Conservation (phyloP, 1,139 yeast species). For the Nakaseomyces nivariensis region DNA sequence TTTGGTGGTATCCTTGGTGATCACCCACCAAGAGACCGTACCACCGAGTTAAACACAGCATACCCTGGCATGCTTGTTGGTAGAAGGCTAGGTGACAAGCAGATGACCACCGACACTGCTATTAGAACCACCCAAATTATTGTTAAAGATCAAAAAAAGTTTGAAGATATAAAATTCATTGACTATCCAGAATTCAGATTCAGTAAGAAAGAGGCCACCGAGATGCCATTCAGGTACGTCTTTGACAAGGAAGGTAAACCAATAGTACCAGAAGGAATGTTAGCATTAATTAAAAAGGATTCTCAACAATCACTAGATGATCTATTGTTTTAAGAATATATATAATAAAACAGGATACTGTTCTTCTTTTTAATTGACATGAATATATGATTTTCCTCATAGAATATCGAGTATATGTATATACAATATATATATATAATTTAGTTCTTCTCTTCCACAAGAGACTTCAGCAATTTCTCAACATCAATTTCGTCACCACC, state of each 20-base stretch:
- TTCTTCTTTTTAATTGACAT: not conserved
- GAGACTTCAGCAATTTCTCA: constrained; percentile 43
- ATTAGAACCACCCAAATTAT: constrained; percentile 81
- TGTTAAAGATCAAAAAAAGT: constrained; percentile 42
- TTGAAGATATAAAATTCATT: constrained; percentile 69
- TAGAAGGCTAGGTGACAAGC: constrained; percentile 74
- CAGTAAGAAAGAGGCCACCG: constrained; percentile 82
- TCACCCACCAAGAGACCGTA: constrained; percentile 93
- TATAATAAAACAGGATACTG: no score
- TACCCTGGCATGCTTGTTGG: constrained; percentile 63
- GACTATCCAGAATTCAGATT: constrained; percentile 92
- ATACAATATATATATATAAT: not conserved
- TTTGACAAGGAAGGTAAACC: constrained; percentile 49
- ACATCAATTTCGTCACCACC: constrained; percentile 47
- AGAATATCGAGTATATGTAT: not conserved
- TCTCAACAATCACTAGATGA: constrained; percentile 66
- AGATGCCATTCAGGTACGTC: constrained; percentile 94
- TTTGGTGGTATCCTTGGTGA: constrained; percentile 96
- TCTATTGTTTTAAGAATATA: constrained; percentile 16
- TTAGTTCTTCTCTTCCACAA: constrained; percentile 9
- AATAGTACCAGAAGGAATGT: constrained; percentile 86
- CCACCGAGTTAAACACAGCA: constrained; percentile 71
- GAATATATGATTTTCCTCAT: not conserved
- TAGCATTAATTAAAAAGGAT: constrained; percentile 73
- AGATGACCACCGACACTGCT: constrained; percentile 97